These are phyloP conservation scores for Moricandia moricandioides DNA, from an alignment of 345 rosid species.

Conservation along the genomic window DNA sequence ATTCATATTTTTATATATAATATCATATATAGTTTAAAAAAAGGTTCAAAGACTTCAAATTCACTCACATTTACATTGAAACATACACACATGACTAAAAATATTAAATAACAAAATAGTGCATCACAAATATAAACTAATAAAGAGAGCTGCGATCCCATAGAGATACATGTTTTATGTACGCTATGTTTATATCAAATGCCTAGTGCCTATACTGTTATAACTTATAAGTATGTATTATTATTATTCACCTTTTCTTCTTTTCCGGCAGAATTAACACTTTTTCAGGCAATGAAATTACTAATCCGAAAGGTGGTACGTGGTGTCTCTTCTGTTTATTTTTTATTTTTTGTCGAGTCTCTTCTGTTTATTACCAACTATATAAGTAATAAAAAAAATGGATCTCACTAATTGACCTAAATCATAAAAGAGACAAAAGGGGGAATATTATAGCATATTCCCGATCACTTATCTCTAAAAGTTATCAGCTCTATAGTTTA, in stretches of 20 bases:
- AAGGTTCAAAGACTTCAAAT: too few species aligned
- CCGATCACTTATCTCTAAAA: background rate
- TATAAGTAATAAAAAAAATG: background rate
- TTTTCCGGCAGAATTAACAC: background rate
- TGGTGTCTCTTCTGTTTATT: background rate
- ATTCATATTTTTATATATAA: background rate
- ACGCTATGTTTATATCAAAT: background rate
- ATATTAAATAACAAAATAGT: too few species aligned
- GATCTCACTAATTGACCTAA: background rate
- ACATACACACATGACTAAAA: background rate
- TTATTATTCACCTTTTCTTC: background rate
- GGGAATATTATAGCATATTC: constrained; percentile 17
- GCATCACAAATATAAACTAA: too few species aligned
- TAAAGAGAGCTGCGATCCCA: too few species aligned
- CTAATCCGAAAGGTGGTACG: background rate
- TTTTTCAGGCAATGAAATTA: constrained; percentile 1
- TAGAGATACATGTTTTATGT: too few species aligned
- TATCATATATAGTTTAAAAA: background rate
- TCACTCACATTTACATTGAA: background rate
- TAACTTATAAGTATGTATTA: too few species aligned
- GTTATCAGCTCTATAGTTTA: background rate
- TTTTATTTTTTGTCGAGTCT: too few species aligned
- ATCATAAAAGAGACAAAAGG: background rate
- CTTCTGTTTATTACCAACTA: background rate
- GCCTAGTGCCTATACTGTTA: background rate